Conservation (phyloP, 768 basidiomycete species). For the Trametes meyenii region DNA sequence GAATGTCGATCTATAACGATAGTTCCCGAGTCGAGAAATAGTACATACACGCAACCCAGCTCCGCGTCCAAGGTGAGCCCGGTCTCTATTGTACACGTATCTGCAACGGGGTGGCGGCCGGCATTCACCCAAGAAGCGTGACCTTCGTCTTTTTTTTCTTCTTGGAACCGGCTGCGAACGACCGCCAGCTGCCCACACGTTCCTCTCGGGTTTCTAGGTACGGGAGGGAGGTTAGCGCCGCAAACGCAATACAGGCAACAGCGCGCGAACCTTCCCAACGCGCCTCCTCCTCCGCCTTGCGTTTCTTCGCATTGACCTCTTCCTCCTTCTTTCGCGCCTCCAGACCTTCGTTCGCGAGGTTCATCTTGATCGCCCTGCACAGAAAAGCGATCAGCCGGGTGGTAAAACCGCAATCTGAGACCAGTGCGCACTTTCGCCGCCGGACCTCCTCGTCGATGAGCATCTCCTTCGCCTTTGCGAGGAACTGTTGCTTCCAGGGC, state of each 20-base stretch:
- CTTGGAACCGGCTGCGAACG: slow-evolving; percentile 64
- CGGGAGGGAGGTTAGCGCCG: not conserved
- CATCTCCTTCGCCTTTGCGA: slow-evolving; percentile 76
- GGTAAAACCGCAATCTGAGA: not conserved
- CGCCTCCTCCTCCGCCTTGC: slow-evolving; percentile 88
- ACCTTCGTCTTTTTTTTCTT: slow-evolving; percentile 85
- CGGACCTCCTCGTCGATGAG: slow-evolving; percentile 90
- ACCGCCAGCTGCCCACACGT: slow-evolving; percentile 84
- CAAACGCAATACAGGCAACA: not conserved
- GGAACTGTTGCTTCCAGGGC: slow-evolving; percentile 66
- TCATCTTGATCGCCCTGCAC: slow-evolving; percentile 84
- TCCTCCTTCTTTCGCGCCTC: slow-evolving; percentile 95
- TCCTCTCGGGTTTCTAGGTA: slow-evolving; percentile 58
- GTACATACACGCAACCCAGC: slow-evolving; percentile 4
- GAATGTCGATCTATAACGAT: not conserved
- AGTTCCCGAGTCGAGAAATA: not conserved
- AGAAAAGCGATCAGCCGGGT: slow-evolving; percentile 2
- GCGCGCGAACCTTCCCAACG: slow-evolving; percentile 77
- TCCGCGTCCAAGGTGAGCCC: not conserved
- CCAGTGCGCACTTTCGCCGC: slow-evolving; percentile 62
- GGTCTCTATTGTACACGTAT: slow-evolving; percentile 7
- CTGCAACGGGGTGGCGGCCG: not conserved
- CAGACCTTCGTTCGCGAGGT: slow-evolving; percentile 87
- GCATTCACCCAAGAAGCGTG: slow-evolving; percentile 31
- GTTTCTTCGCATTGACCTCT: slow-evolving; percentile 72